Base-by-base conservation (phyloP, 805 yeast species). In the Teunomyces atbi region DNA sequence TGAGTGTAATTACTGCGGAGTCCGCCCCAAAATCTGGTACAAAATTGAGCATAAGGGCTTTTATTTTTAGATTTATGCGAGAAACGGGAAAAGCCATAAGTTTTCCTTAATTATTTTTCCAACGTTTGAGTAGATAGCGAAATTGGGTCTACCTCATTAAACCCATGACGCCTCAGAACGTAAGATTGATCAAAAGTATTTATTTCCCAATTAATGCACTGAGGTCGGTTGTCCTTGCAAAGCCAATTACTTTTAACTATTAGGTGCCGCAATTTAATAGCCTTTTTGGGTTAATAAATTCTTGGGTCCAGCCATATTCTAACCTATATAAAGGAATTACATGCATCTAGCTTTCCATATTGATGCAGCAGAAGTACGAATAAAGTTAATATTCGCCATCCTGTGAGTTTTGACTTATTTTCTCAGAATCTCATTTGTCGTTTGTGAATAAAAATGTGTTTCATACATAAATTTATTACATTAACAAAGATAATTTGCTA, bases 361-460 rank as follows among this genome's bases (percentile, higher is more conserved):
- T 34, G 37, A 34, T 34, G 37, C 37, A 34, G 21, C 13, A 18
- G 37, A 34, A 34, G 37, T 34, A 19, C 18, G 26, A 34, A 34
- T 16, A 34, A 34, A 34, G 13, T 18, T 34, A n/a, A 34, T 34
- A 16, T 34, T 19, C 21, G 16, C 37, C 37, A 34, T 19, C 37
- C 37, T 34, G 37, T 34, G 37, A 18, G 37, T 34, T 34, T 34
- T 34, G 37, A 34, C 21, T 34, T 34, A 34, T 34, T 34, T 34
- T 34, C 37, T 34, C n/a, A 34, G 13, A 18, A 19, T n/a, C 10
- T 23, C 13, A 18, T 19, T 12, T 18, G 37, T 34, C 16, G 23
- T 18, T 7, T 11, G 23, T 34, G 21, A 19, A 34, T 34, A 34
- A 18, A 19, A 20, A 34, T 19, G 37, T 34, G 37, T 34, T 34